Percentiles rank a stretch among this genome's conserved stretches.
These are phyloP conservation scores for Dendrobium huoshanense DNA, from an alignment of 106 monocot species.

Conservation along the genomic window DNA sequence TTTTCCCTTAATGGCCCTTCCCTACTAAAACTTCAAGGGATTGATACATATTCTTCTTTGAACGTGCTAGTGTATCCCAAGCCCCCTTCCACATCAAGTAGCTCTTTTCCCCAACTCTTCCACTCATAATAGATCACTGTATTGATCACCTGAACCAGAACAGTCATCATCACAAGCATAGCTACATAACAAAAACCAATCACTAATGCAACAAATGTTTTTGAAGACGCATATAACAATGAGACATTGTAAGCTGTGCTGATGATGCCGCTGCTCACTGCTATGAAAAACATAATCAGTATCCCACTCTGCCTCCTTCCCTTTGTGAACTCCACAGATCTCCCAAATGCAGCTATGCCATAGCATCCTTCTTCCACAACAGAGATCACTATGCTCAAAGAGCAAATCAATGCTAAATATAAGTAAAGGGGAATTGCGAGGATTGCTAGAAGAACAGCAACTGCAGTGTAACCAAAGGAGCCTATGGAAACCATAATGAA, in stretches of 20 bases:
- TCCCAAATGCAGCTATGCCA: conserved; percentile 5
- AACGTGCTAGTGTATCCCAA: neutral
- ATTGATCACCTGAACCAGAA: neutral
- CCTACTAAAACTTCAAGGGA: too few species aligned
- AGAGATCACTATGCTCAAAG: conserved; percentile 1
- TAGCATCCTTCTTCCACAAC: conserved; percentile 12
- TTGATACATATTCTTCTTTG: neutral
- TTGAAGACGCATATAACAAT: neutral
- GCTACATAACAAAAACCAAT: neutral
- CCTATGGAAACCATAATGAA: too few species aligned
- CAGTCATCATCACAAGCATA: neutral
- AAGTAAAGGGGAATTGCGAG: neutral
- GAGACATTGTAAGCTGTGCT: neutral
- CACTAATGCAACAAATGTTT: neutral
- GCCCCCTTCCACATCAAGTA: neutral
- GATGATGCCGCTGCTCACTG: neutral
- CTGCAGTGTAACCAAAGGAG: neutral
- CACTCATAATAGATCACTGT: neutral
- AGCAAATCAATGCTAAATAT: conserved; percentile 2
- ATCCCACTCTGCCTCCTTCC: conserved; percentile 1
- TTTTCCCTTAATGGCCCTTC: too few species aligned
- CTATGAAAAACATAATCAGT: neutral
- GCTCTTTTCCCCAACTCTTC: neutral
- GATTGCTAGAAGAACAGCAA: neutral
- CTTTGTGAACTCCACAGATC: conserved; percentile 2